phyloP scores from a whole-genome alignment of 176 grass and related monocot genomes.

The Luzula sylvatica region DNA sequence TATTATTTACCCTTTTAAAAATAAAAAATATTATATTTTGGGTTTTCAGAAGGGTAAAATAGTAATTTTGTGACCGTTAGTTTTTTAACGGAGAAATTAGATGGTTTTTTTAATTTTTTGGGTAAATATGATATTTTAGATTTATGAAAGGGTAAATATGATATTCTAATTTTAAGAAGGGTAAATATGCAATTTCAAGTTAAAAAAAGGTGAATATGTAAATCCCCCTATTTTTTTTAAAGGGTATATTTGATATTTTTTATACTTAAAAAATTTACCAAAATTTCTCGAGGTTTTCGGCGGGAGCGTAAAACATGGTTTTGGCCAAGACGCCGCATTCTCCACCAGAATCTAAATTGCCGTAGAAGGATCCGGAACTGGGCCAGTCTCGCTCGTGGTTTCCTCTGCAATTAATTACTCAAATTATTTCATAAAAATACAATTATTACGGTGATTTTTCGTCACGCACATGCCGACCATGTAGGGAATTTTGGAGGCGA shows the following conservation, averaged over 20 bases:
- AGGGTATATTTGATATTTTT: background rate
- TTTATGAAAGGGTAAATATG: too few relatives aligned
- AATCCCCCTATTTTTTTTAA: background rate
- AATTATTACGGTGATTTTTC: background rate
- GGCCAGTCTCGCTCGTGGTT: constrained; percentile 97
- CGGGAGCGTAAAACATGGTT: constrained; percentile 88
- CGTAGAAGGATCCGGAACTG: constrained; percentile 81
- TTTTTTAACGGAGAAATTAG: background rate
- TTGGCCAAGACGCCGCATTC: constrained; percentile 83
- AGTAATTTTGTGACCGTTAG: background rate
- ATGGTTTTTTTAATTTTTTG: too few relatives aligned
- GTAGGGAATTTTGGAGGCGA: constrained; percentile 72
- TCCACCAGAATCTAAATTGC: constrained; percentile 70
- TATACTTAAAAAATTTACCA: constrained; percentile 34
- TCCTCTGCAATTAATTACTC: constrained; percentile 42
- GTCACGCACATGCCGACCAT: constrained; percentile 65
- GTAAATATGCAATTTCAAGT: background rate
- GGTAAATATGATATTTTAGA: too few relatives aligned
- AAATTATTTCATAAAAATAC: background rate
- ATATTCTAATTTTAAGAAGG: too few relatives aligned
- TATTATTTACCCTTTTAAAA: background rate
- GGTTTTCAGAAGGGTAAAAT: too few relatives aligned
- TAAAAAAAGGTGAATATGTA: background rate
- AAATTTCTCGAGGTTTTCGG: constrained; percentile 70
- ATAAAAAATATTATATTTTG: background rate